A percentile compares a stretch with the other conserved stretches of the same genome.
Evolutionary conservation across 2,329 filamentous ascomycete species (phyloP).

Genomic region (Venturia nashicola): DNA sequence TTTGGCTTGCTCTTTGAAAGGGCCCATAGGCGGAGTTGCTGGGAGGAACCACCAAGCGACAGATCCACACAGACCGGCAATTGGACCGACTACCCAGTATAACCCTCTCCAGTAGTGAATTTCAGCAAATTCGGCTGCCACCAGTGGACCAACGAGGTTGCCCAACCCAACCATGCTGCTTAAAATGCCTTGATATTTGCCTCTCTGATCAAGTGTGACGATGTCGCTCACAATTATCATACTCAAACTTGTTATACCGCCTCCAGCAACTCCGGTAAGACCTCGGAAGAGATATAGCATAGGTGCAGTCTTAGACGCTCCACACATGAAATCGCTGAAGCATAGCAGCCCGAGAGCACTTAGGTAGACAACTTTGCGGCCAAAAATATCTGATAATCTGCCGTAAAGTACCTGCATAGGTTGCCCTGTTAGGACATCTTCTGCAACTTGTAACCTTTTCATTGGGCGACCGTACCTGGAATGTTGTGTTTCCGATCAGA

Average conservation of each 20-base stretch:
- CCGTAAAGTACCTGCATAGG: conserved; percentile 47
- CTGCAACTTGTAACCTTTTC: neutral
- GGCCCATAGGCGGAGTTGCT: conserved; percentile 35
- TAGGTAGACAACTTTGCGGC: conserved; percentile 46
- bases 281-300: conserved; percentile 52
- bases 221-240: conserved; percentile 53
- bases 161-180: conserved; percentile 28
- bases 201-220: conserved; percentile 45
- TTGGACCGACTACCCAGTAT: conserved; percentile 41
- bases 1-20: conserved; percentile 34
- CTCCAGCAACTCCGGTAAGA: conserved; percentile 47
- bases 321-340: conserved; percentile 47
- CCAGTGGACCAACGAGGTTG: conserved; percentile 28
- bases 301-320: conserved; percentile 40
- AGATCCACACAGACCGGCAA: conserved; percentile 33
- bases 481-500: conserved; percentile 30
- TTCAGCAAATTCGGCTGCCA: conserved; percentile 34
- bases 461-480: neutral
- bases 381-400: conserved; percentile 48
- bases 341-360: conserved; percentile 40
- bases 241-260: conserved; percentile 36
- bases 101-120: conserved; percentile 32
- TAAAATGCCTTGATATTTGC: conserved; percentile 38
- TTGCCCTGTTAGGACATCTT: conserved; percentile 31
- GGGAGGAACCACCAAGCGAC: conserved; percentile 27